Evolutionary conservation across 1,284 basidiomycete species (phyloP), one percentile per base, ranked within the genome.

Genomic region (Boletus mariae): DNA sequence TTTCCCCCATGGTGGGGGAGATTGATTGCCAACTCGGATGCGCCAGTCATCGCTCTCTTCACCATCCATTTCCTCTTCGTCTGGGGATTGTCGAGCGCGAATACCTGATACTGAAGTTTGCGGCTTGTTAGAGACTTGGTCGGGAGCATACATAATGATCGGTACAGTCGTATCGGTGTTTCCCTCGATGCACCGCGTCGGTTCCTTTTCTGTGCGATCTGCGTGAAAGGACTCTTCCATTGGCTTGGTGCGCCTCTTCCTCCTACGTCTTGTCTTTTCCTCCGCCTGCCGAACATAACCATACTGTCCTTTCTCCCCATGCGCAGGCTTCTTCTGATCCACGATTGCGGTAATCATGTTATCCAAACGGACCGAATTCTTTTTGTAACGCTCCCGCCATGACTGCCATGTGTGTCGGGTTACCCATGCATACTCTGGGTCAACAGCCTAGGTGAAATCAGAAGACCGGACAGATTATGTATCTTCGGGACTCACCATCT

Each of bases 351-450:
- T 69, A 47, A 91, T 89, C 52, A 80, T 71, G 17, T 62, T 64
- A 63, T 90, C 87, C 43, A 91, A 76, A 8, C 86, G 80, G 1
- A 72, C 64, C 0, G 83, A 73, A 58, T 91, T 86, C 69, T 91
- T 91, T 73, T 90, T 90, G 72, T 91, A 91, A 28, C 89, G 78
- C 64, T 91, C 88, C 35, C 89, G 80, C 88, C 88, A 91, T 13
- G 89, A 91, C 58, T 90, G 87, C 88, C 88, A 91, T 9, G 88
- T 89, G 64, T 91, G 88, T n/a, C 87, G 80, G 25, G 74, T 77
- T 23, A 89, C 89, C 88, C 88, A 91, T 2, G 77, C 75, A 62
- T 81, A 90, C 56, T 86, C 85, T 1, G 85, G 83, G 57, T 88
- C 83, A 49, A 70, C 68, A 40, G 72, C 73, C 88, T 50, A 26